Evolutionary conservation across 2,329 filamentous ascomycete genomes (phyloP), one percentile per base, ranked within the genome.

Genomic region (Botrytis aclada): DNA sequence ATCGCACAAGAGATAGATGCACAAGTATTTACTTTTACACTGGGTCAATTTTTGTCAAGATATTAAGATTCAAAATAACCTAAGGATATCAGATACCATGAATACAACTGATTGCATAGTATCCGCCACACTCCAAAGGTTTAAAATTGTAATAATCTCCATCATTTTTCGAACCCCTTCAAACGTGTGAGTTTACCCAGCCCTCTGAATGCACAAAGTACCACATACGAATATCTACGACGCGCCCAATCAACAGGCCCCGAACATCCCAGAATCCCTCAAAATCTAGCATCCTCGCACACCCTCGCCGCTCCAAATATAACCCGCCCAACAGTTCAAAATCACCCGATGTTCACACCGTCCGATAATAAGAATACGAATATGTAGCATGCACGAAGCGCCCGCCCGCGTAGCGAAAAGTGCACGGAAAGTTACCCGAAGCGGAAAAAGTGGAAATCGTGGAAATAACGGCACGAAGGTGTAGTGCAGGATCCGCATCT

Each of bases 181-280:
- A 47, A 47, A 6, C 47, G 0, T n/a, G 47, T 14, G 5, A n/a
- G n/a, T 25, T 7, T 51, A 7, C 47, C 25, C 12, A n/a, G n/a
- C 6, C 2, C 25, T n/a, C 5, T n/a, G 1, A 14, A 5, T n/a
- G 1, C n/a, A n/a, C 25, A 5, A n/a, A 51, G 47, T 1, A 2
- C 10, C n/a, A n/a, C n/a, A n/a, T 14, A n/a, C 47, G 47, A n/a
- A 25, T n/a, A n/a, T 51, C 12, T 7, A 9, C 14, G 4, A 54
- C 22, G 22, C 47, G 4, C 10, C n/a, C 10, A 51, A n/a, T 51
- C 6, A 5, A 51, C n/a, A 51, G 47, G 22, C 10, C 47, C 47
- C 12, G 4, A 12, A 14, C 2, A n/a, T n/a, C 4, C 22, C 47
- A 51, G n/a, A 51, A 51, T 51, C 47, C 47, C 47, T 51, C 22